Base-by-base conservation (phyloP, 352 stramenopile genomes). In the Globisporangium abappressorium region DNA sequence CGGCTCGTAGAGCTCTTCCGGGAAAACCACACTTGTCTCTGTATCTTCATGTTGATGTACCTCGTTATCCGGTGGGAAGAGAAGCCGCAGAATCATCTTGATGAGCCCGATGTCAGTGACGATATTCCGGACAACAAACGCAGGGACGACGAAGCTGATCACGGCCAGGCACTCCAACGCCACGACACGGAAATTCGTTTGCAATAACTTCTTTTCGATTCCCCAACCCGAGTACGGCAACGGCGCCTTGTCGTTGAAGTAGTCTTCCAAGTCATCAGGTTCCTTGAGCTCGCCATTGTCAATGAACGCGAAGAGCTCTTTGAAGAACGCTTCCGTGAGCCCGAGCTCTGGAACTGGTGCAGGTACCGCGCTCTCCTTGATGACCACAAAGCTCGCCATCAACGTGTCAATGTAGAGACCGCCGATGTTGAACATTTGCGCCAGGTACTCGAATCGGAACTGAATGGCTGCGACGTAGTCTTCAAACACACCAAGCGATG, bases 61-160 rank as follows among this genome's bases (percentile, higher is more conserved):
- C 73, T 94, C 84, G 34, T 91, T 91, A 59, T 90, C 80, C 9
- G 86, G 83, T 20, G 86, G 84, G 53, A 93, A 94, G 28, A 93
- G 55, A 60, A 92, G 70, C 2, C 86, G 82, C 30, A 94, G 66
- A 60, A 93, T 34, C 75, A 92, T 87, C 64, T 93, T 93, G 72
- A 93, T 82, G 15, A 84, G 74, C 30, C 77, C 81, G 5, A 76
- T 62, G 38, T 93, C 84, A 0, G 62, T 62, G 47, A 89, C 65
- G 22, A 93, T 69, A 64, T 85, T 80, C 30, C 75, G 76, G 62
- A 91, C 86, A 14, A 92, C 84, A 15, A 92, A 58, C 28, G 57
- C 62, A 2, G 86, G 77, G 6, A 85, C 71, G n/a, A 93, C 76
- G 1, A 75, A 77, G 56, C 81, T 82, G 15, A 75, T 77, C 51